Evolutionary conservation across 768 basidiomycete genomes (phyloP), one percentile per base, ranked within the genome.

Genomic region (Amyloporia xantha): DNA sequence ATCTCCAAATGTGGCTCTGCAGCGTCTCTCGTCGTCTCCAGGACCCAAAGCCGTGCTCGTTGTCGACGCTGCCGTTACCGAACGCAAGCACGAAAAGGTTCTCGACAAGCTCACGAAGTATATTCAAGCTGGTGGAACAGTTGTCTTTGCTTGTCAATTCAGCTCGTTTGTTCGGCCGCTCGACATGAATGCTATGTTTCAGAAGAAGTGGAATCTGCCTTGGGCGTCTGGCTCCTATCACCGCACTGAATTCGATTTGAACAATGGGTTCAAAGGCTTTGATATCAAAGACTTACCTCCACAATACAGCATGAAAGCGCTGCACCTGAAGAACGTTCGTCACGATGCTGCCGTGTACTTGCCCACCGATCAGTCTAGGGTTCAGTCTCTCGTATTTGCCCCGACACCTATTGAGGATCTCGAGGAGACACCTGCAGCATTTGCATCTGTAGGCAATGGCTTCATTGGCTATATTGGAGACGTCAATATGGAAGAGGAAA

Each of bases 281-380:
- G 20, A 45, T 21, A 1, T 15, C 19, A 30, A 30, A 10, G 12
- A 5, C 12, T 23, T 53, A 1, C 6, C 27, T 6, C 36, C 37
- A 23, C 27, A 64, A 0, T 72, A 70, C 54, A 73, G 71, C 55
- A 73, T 74, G 71, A 74, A 74, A 55, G 64, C 70, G 0, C 52
- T 71, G 7, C 66, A 71, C 47, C 46, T 73, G 47, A 59, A 56
- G 46, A 59, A 62, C 37, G 62, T 69, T 30, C 43, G 51, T 7
- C 52, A 62, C 7, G 55, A 59, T 17, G 63, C 63, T 13, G 51
- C 51, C 0, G 48, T 76, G 1, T 74, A 76, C 48, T 41, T 57
- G 21, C 54, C 55, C 26, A 43, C 56, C 11, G 11, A 62, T 25
- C 38, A 47, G 13, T 44, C 48, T 20, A 50, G 41, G 4, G 53